Conservation (phyloP, 345 rosid genomes). For the Combretum micranthum region DNA sequence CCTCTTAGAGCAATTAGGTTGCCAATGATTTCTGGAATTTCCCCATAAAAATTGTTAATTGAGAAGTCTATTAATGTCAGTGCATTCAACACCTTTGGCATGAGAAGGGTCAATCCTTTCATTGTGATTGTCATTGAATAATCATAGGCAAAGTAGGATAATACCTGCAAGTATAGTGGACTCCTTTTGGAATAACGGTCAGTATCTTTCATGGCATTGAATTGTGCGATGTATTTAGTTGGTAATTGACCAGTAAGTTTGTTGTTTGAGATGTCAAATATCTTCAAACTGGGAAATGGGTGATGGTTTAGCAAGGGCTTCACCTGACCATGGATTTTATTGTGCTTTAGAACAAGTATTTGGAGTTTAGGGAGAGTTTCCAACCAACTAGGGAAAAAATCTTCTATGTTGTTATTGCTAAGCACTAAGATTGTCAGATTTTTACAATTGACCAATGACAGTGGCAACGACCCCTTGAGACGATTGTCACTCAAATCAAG, state of each 20-base stretch:
- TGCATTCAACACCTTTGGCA: no score
- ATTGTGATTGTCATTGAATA: no score
- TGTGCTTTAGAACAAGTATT: constrained; percentile 20
- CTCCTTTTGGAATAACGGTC: no score
- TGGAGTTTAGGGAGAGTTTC: constrained; percentile 15
- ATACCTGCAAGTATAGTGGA: constrained; percentile 22
- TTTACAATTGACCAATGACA: constrained; percentile 10
- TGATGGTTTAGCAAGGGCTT: accelerated
- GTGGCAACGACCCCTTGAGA: constrained; percentile 15
- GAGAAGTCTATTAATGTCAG: constrained; percentile 2
- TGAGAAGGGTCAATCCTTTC: no score
- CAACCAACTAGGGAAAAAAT: constrained; percentile 21
- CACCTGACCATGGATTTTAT: constrained; percentile 14
- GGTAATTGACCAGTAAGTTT: no score
- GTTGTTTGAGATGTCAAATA: constrained; percentile 20
- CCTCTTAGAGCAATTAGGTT: background rate
- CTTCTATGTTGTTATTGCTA: constrained; percentile 16
- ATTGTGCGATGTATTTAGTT: no score
- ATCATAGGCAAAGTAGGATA: background rate
- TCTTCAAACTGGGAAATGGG: constrained; percentile 11
- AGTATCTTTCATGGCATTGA: no score
- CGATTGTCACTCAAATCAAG: constrained; percentile 16
- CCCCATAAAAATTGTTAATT: constrained; percentile 13
- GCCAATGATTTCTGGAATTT: constrained; percentile 18
- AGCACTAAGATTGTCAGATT: constrained; percentile 19